Base-by-base conservation (phyloP, 1,284 basidiomycete species). In the Trametes hirsuta region DNA sequence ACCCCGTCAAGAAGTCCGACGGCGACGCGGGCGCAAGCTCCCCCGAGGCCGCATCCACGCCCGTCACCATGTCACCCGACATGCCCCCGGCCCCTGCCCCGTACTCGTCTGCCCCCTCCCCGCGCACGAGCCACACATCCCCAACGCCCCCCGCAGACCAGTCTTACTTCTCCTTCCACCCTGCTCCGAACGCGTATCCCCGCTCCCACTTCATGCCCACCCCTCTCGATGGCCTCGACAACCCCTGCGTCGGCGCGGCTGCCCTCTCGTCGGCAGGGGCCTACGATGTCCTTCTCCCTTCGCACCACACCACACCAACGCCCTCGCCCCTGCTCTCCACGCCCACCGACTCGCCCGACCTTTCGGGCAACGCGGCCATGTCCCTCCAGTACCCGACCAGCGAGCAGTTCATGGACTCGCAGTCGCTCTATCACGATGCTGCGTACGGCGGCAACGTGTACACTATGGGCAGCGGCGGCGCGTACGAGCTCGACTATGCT, bases 401-500 rank as follows among this genome's bases (percentile, higher is more conserved):
- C 39, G 56, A 62, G 30, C 53, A 59, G 40, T 58, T 55, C 39
- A 41, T 52, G 24, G 58, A 55, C 30, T 47, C 63, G 41, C 58
- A 55, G 36, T 50, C 59, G 41, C 36, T 61, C 14, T 64, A 58
- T 18, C 53, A 57, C 42, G 52, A 61, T 18, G 40, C 40, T 14
- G 21, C 48, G 6, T 63, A 53, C 37, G 51, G 39, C 9, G 44
- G 44, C 53, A 41, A 40, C 21, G 47, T 58, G 30, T 62, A 63
- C 48, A 40, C 63, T 48, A 57, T 71, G n/a, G 73, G 71, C 39
- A 70, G 72, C 57, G 41, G 34, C 11, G 15, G 50, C 42, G 59
- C 47, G 22, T 62, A 61, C 49, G 56, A 58, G 11, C 69, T 74
- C 41, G 76, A 72, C 22, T 73, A 74, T 25, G 75, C 72, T 57